Evolutionary conservation across 371 early-diverging fungal genomes (phyloP).

Genomic region (Mortierella sp.): DNA sequence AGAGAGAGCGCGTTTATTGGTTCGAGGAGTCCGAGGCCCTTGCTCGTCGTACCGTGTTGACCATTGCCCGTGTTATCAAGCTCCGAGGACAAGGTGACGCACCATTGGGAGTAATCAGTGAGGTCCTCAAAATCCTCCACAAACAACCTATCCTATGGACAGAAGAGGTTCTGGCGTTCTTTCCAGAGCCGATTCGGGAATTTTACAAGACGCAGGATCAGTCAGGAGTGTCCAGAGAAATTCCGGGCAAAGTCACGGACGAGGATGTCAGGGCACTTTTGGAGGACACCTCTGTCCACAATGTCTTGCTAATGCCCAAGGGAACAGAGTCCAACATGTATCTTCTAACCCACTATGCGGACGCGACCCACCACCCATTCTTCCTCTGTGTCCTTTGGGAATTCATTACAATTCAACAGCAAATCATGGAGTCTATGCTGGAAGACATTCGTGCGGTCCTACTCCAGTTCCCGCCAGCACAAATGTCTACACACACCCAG

Average conservation of each 20-base stretch:
- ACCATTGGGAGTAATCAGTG: constrained; percentile 63
- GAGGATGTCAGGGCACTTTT: constrained; percentile 38
- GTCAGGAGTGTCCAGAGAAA: constrained; percentile 16
- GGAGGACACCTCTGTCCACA: constrained; percentile 52
- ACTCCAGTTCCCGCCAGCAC: constrained; percentile 72
- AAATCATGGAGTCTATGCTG: constrained; percentile 47
- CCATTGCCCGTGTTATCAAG: constrained; percentile 69
- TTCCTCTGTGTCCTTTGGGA: constrained; percentile 78
- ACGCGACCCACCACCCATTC: constrained; percentile 68
- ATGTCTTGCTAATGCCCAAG: constrained; percentile 50
- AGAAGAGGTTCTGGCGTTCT: constrained; percentile 59
- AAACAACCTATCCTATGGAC: constrained; percentile 69
- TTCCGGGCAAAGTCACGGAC: constrained; percentile 55
- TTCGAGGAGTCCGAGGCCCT: constrained; percentile 76
- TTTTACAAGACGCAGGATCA: constrained; percentile 57
- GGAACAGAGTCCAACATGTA: constrained; percentile 50
- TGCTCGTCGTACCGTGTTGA: constrained; percentile 67
- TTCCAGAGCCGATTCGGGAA: constrained; percentile 65
- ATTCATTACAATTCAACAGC: constrained; percentile 57
- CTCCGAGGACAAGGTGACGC: constrained; percentile 72
- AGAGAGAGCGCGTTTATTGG: constrained; percentile 70
- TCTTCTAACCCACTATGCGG: constrained; percentile 61
- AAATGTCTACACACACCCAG: constrained; percentile 75
- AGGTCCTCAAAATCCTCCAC: constrained; percentile 64
- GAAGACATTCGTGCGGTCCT: constrained; percentile 72